Evolutionary conservation across 2,329 filamentous ascomycete genomes (phyloP).

Genomic region (Cladosporium sp.): DNA sequence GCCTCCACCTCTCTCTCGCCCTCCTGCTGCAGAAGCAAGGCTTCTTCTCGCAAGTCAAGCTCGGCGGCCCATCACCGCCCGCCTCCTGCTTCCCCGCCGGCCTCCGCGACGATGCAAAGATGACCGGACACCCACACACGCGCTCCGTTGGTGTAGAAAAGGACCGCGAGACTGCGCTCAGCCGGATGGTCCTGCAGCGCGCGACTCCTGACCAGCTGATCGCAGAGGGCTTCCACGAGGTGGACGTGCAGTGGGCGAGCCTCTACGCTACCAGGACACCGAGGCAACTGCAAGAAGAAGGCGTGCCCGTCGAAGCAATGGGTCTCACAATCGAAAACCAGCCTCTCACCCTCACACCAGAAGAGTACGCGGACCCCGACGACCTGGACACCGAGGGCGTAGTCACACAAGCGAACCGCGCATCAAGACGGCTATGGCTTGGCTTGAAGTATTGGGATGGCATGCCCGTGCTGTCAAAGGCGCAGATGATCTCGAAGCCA

Average conservation of each 20-base stretch:
- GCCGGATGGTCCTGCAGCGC: conserved; percentile 27
- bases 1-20: conserved; percentile 73
- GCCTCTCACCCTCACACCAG: conserved; percentile 28
- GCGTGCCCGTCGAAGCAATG: conserved; percentile 35
- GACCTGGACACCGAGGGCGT: conserved; percentile 33
- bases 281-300: conserved; percentile 30
- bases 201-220: conserved; percentile 27
- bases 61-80: conserved; percentile 64
- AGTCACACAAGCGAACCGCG: conserved; percentile 59
- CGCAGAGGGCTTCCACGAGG: conserved; percentile 29
- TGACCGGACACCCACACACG: conserved; percentile 31
- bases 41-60: conserved; percentile 77
- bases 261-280: conserved; percentile 17
- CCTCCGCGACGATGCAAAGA: conserved; percentile 31
- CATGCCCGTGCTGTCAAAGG: conserved; percentile 70
- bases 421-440: conserved; percentile 77
- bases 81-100: conserved; percentile 35
- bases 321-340: conserved; percentile 32
- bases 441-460: conserved; percentile 88
- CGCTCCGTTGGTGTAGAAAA: conserved; percentile 11
- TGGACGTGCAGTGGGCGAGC: conserved; percentile 19
- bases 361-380: conserved; percentile 29
- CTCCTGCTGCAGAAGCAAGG: conserved; percentile 80
- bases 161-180: conserved; percentile 31
- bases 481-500: conserved; percentile 70